Evolutionary conservation across 495 filamentous ascomycete species (phyloP), one percentile per base, ranked within the genome.

Genomic region (Aspergillus saccharolyticus): DNA sequence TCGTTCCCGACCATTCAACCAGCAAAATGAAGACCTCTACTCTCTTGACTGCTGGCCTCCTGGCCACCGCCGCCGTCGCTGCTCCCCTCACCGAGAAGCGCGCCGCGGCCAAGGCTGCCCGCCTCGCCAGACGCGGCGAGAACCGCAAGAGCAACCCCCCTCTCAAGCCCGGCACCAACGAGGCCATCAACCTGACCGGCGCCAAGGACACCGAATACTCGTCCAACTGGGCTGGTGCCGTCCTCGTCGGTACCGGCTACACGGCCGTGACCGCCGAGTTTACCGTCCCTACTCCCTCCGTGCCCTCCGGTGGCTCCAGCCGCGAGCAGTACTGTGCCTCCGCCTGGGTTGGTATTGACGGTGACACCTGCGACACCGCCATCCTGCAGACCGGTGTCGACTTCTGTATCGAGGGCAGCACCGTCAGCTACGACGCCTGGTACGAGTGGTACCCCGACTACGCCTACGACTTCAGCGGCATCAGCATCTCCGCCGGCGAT

Each of bases 331-430:
- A 78, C 57, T 68, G 69, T n/a, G 76, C 79, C 16, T 75, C 78
- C 18, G 79, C 79, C 22, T 83, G 80, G 81, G 80, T 82, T 9
- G 77, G 78, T 24, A 79, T 83, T 53, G 78, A 82, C 59, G 80
- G 78, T 4, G 74, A 77, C 55, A 80, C 75, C 15, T 82, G 75
- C 63, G 55, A 59, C 49, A 73, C 65, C 9, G 77, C 79, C 22
- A 50, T 50, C 22, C 47, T 50, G 15, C 47, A 50, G 47, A 50
- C 47, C 10, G 47, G 47, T 28, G 15, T 50, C 47, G 47, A 50
- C 47, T 50, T 50, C 47, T 50, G 47, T 50, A 19, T 50, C 47
- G 15, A 50, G 47, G 47, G 47, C 47, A 28, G 22, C 47, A 8
- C 20, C 20, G 47, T 50, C 22, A 50, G 47, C 47, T 50, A 25